Conservation (phyloP, 83 land plant genomes). For the Picea abies region DNA sequence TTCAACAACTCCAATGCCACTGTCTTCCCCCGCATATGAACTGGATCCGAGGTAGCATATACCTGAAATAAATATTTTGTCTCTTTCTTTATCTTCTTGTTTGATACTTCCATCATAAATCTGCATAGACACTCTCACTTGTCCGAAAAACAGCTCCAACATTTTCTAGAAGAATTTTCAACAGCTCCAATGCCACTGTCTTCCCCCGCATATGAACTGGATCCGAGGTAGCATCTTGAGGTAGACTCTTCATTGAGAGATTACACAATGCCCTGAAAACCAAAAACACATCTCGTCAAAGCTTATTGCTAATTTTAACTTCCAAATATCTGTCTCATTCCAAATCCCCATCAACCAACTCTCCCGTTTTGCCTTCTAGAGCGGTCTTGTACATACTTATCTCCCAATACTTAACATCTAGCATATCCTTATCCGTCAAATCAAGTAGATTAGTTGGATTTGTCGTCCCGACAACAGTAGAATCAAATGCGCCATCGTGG, state of each 20-base stretch:
- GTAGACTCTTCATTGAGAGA: constrained; percentile 93
- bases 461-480: too few relatives aligned
- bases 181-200: constrained; percentile 94
- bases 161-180: constrained; percentile 96
- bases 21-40: constrained; percentile 87
- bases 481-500: too few relatives aligned
- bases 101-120: too few relatives aligned
- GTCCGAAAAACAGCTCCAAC: constrained; percentile 95
- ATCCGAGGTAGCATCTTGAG: constrained; percentile 87
- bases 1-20: constrained; percentile 96
- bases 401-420: too few relatives aligned
- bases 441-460: too few relatives aligned
- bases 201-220: constrained; percentile 85
- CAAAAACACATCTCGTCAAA: constrained; percentile 55
- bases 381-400: constrained; percentile 34
- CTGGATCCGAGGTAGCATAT: constrained; percentile 76
- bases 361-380: constrained; percentile 90
- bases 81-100: too few relatives aligned
- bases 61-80: too few relatives aligned
- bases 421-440: too few relatives aligned
- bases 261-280: constrained; percentile 96
- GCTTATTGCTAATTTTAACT: too few relatives aligned
- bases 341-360: constrained; percentile 78
- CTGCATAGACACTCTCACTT: constrained; percentile 62
- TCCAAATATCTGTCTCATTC: constrained; percentile 78